A percentile compares a stretch with the other conserved stretches of the same genome.
Evolutionary conservation across 192 early-diverging fungal genomes (phyloP).

Genomic region (Backusella circina): DNA sequence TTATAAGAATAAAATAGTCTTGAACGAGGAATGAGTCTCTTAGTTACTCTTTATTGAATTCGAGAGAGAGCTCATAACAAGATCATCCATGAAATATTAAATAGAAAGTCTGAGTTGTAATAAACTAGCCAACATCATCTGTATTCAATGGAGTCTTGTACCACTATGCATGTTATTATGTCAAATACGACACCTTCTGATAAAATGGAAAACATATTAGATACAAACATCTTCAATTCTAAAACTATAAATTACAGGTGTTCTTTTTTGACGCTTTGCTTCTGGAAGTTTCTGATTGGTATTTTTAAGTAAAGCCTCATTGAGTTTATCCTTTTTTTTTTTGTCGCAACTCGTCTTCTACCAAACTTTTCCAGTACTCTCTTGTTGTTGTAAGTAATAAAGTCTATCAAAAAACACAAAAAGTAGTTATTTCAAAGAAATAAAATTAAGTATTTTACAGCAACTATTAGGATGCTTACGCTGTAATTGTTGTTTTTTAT

Average conservation of each 20-base stretch:
- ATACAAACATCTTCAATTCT: not conserved
- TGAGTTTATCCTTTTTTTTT: not conserved
- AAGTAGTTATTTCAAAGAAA: not conserved
- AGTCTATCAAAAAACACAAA: not conserved
- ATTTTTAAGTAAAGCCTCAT: not conserved
- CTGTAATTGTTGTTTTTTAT: not conserved
- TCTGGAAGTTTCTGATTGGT: not conserved
- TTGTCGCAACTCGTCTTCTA: not conserved
- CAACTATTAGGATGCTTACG: not conserved
- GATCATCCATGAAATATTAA: no score
- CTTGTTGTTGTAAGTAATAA: not conserved
- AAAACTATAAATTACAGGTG: not conserved
- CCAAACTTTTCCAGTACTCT: not conserved
- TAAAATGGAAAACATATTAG: not conserved
- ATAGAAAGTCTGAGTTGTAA: no score
- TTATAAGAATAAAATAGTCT: no score
- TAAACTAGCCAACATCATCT: no score
- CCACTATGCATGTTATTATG: no score
- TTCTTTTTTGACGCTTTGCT: not conserved
- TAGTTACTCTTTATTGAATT: no score
- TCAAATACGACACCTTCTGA: no score
- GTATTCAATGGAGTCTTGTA: no score
- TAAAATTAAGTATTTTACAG: not conserved
- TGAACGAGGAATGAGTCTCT: no score
- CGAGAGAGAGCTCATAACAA: no score